Conservation (phyloP, 2,329 filamentous ascomycete species). For the Botrytis pseudocinerea region DNA sequence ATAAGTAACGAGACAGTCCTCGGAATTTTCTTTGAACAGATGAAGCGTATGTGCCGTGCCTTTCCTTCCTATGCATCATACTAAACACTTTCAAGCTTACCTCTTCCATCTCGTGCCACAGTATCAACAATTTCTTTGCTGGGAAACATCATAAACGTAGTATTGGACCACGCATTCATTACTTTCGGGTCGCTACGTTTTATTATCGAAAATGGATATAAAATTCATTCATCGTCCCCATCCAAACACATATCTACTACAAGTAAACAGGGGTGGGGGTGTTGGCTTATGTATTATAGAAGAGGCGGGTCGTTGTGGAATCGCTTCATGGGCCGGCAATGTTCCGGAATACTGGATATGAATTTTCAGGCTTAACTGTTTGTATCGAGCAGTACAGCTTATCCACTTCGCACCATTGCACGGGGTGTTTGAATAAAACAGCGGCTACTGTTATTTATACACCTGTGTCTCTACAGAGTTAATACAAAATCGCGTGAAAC, state of each 20-base stretch:
- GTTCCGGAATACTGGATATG: too few relatives aligned
- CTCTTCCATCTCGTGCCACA: neutral
- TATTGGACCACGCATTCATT: neutral
- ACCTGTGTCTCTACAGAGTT: too few relatives aligned
- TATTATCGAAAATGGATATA: neutral
- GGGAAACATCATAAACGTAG: too few relatives aligned
- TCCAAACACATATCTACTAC: too few relatives aligned
- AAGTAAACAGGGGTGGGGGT: neutral
- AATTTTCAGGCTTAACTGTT: neutral
- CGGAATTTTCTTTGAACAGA: neutral
- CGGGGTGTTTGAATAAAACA: neutral
- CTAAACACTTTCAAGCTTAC: neutral
- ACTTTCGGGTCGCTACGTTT: neutral
- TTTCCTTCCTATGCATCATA: neutral
- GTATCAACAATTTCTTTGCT: neutral
- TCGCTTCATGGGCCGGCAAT: neutral
- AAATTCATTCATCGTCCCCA: neutral
- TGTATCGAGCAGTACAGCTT: neutral
- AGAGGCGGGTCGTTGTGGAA: neutral
- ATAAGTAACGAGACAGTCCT: rapidly evolving
- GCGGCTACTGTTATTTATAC: neutral
- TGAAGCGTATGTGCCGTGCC: neutral
- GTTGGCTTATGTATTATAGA: neutral
- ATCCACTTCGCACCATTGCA: neutral
- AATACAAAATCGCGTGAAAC: too few relatives aligned